Evolutionary conservation across 2,329 filamentous ascomycete genomes (phyloP), one percentile per base, ranked within the genome.

Genomic region (Penicillium sp.): DNA sequence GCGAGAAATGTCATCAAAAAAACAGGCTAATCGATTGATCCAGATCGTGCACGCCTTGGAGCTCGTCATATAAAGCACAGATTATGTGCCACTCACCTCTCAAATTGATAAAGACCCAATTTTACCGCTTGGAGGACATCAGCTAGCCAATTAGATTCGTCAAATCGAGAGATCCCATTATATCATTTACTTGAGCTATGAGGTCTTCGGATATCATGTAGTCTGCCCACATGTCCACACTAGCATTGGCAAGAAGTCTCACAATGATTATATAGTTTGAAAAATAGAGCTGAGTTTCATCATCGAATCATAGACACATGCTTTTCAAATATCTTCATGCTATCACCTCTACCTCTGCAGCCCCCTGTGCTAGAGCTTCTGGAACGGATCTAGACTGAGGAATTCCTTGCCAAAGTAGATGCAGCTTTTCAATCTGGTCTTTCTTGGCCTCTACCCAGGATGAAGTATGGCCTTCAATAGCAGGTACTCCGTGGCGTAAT

Each of bases 401-500:
- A 39, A 39, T 39, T 15, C 56, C 58, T 28, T 54, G 49, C 9
- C 61, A 55, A 7, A 65, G 24, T 12, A 57, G 26, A 51, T 54
- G 50, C 12, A 70, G 41, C 26, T 56, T 54, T 43, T 68, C 64
- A 1, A 47, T 34, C 34, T 69, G 63, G 13, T 42, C 55, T 16
- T 60, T 60, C 42, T 63, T 71, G 3, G 62, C 67, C 18, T 59
- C 48, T 9, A 61, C 45, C 70, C 70, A 73, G 13, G 54, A 55
- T 15, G 52, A 33, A 10, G 68, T 69, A 44, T 73, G 68, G 1
- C 68, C 70, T 43, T 66, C 62, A 24, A 72, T 51, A 1, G 45
- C 31, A 15, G 54, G 6, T n/a, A 71, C 49, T 1, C 63, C 65
- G 2, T 42, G 44, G 4, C 41, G 47, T 6, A 2, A 49, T 24